A percentile compares a stretch with the other conserved stretches of the same genome.
These are phyloP conservation scores for Candida verbasci DNA, from an alignment of 805 yeast species.

Conservation along the genomic window DNA sequence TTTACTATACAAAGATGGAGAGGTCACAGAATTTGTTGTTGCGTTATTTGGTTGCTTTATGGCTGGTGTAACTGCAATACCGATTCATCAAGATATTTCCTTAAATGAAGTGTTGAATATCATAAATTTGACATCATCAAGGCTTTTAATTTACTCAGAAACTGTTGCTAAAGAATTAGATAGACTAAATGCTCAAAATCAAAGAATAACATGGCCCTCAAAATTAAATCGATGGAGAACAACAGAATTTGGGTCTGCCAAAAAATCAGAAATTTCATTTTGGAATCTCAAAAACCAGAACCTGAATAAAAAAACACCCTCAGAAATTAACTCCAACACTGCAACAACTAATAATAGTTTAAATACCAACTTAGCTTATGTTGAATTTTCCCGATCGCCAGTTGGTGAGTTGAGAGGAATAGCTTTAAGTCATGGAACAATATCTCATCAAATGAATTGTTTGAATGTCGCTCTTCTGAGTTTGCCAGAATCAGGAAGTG, in stretches of 20 bases:
- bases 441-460: slow-evolving; percentile 82
- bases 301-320: slow-evolving; percentile 6
- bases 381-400: slow-evolving; percentile 87
- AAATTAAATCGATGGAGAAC: slow-evolving; percentile 78
- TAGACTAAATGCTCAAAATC: slow-evolving; percentile 40
- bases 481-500: slow-evolving; percentile 55
- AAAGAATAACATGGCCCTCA: slow-evolving; percentile 63
- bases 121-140: slow-evolving; percentile 69
- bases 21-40: slow-evolving; percentile 78
- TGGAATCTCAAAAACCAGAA: slow-evolving; percentile 18
- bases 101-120: slow-evolving; percentile 67
- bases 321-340: not conserved
- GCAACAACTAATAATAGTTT: not conserved
- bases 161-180: slow-evolving; percentile 72
- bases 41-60: slow-evolving; percentile 89
- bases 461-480: slow-evolving; percentile 66
- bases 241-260: slow-evolving; percentile 72
- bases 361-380: slow-evolving; percentile 71
- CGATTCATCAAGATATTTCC: slow-evolving; percentile 73
- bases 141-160: slow-evolving; percentile 77
- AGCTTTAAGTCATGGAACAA: slow-evolving; percentile 83
- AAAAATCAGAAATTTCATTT: slow-evolving; percentile 27
- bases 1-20: slow-evolving; percentile 76
- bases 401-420: slow-evolving; percentile 91
- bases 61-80: slow-evolving; percentile 93